These are phyloP conservation scores for Erodium texanum DNA, from an alignment of 441 rosid species.

Conservation along the genomic window DNA sequence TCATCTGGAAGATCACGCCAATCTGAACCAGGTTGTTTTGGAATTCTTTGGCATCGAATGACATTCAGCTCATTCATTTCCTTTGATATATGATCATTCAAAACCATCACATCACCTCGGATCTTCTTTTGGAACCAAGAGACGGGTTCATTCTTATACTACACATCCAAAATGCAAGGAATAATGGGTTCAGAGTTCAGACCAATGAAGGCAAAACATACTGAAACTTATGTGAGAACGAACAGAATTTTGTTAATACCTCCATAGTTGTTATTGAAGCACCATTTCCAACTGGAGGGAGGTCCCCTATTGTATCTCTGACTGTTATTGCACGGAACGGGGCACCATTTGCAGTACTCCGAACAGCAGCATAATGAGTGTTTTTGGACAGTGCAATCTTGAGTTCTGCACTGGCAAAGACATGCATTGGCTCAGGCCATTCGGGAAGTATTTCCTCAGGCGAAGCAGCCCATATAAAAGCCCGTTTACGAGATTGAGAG, in stretches of 20 bases:
- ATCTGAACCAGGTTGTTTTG: conserved; percentile 79
- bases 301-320: conserved; percentile 82
- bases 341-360: conserved; percentile 65
- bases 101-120: conserved; percentile 36
- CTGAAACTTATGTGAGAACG: not conserved
- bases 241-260: conserved; percentile 24
- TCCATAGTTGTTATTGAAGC: conserved; percentile 37
- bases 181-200: not conserved
- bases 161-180: conserved; percentile 15
- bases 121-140: conserved; percentile 69
- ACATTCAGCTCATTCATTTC: conserved; percentile 74
- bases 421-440: conserved; percentile 99
- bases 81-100: conserved; percentile 71
- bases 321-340: conserved; percentile 91
- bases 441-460: conserved; percentile 77
- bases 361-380: conserved; percentile 55
- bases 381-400: conserved; percentile 44
- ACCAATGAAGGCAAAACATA: not conserved
- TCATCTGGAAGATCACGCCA: conserved; percentile 78
- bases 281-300: conserved; percentile 64
- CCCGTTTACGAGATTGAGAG: conserved; percentile 82
- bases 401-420: conserved; percentile 57
- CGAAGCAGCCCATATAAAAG: conserved; percentile 91
- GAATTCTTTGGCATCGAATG: conserved; percentile 59
- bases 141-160: conserved; percentile 50